A percentile compares a stretch with the other conserved stretches of the same genome.
Evolutionary conservation across 106 monocot genomes (phyloP).

Genomic region (Alisma plantagoaquatica): DNA sequence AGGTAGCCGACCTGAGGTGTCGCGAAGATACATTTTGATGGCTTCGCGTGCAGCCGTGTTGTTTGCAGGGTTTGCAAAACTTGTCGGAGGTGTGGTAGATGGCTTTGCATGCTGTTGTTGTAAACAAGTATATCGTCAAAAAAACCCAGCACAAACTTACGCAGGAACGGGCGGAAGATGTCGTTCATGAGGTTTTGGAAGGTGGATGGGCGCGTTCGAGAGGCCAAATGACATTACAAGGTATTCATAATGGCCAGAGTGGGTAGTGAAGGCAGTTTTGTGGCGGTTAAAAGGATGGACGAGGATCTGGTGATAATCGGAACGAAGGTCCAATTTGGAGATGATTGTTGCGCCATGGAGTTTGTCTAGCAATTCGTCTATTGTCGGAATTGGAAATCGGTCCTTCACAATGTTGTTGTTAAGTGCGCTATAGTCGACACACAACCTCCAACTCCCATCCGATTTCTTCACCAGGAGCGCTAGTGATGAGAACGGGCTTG

Average conservation of each 20-base stretch:
- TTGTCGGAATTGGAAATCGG: not conserved
- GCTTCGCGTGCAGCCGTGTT: not conserved
- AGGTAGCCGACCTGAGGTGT: not conserved
- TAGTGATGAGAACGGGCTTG: not conserved
- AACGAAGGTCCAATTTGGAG: not conserved
- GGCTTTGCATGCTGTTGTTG: not conserved
- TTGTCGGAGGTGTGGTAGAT: not conserved
- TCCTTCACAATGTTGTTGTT: not conserved
- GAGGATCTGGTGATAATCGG: not conserved
- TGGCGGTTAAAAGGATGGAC: not conserved
- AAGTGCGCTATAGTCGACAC: not conserved
- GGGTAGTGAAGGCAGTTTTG: not conserved
- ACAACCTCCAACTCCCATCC: not conserved
- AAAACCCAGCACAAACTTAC: not conserved
- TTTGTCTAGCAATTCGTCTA: slow-evolving; percentile 2
- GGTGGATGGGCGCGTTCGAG: not conserved
- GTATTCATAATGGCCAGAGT: no score
- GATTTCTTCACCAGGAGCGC: not conserved
- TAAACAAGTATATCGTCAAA: slow-evolving; percentile 4
- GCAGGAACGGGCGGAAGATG: not conserved
- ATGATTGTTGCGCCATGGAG: not conserved
- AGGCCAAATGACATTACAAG: slow-evolving; percentile 1
- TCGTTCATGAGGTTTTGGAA: slow-evolving; percentile 1
- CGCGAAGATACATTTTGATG: not conserved
- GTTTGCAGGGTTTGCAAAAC: not conserved